A percentile compares a stretch with the other conserved stretches of the same genome.
phyloP scores from a whole-genome alignment of 257 asterid genomes.

The Nicotiana benthamiana region DNA sequence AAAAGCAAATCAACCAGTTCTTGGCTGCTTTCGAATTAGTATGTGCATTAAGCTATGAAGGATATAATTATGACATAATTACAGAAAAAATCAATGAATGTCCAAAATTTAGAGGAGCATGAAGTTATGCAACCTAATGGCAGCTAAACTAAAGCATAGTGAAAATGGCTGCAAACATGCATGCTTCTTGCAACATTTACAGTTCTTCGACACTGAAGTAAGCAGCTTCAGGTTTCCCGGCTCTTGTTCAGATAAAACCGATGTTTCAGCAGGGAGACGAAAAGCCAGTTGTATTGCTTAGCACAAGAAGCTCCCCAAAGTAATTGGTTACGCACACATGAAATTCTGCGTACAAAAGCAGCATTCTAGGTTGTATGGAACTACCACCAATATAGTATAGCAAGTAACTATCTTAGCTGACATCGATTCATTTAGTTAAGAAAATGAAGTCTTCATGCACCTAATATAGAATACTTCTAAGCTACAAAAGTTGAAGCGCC shows the following conservation, averaged over 20 bases:
- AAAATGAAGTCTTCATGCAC: background rate
- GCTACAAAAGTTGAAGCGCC: background rate
- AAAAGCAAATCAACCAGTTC: background rate
- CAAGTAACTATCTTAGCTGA: background rate
- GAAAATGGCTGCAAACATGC: background rate
- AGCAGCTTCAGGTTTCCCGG: background rate
- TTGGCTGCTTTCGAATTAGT: background rate
- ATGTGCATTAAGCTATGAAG: background rate
- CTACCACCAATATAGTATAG: background rate
- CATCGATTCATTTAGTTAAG: background rate
- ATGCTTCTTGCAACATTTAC: background rate
- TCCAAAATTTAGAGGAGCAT: background rate
- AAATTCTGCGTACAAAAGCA: background rate
- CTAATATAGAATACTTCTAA: background rate
- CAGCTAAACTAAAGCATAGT: background rate
- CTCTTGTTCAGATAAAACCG: background rate
- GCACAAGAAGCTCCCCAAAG: background rate
- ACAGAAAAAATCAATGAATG: conserved; percentile 5
- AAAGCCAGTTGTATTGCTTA: background rate
- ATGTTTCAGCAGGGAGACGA: background rate
- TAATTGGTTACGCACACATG: background rate
- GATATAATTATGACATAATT: background rate
- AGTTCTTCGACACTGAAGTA: background rate
- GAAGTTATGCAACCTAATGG: background rate
- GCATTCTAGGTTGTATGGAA: background rate